Conservation (phyloP, 495 filamentous ascomycete genomes). For the Achaetomiella virescens region DNA sequence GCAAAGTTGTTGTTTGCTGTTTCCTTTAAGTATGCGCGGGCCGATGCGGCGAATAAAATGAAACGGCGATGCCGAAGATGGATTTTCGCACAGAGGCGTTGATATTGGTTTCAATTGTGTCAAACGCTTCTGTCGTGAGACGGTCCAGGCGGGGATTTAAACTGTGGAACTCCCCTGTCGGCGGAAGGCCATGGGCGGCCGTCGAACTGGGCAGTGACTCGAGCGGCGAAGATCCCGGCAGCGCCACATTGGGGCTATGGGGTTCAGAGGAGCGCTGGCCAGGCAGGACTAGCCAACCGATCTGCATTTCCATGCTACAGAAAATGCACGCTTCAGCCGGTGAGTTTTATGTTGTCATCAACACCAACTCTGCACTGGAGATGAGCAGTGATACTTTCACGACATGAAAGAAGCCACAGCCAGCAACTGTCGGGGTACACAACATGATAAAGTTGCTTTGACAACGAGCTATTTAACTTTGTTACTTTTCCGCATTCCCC, state of each 20-base stretch:
- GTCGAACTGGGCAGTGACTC: conserved; percentile 31
- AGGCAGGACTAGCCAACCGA: no score
- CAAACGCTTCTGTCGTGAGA: background rate
- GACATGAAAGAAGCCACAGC: no score
- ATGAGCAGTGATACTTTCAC: no score
- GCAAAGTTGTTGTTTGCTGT: background rate
- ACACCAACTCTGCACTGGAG: no score
- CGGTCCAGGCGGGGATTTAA: conserved; percentile 13
- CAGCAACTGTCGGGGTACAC: no score
- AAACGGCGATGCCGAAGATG: conserved; percentile 9
- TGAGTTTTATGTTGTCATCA: no score
- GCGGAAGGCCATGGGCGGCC: conserved; percentile 29
- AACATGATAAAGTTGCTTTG: no score
- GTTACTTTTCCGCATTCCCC: no score
- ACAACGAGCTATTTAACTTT: no score
- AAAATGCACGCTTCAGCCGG: no score
- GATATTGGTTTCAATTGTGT: conserved; percentile 4
- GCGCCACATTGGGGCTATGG: conserved; percentile 27
- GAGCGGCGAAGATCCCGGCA: conserved; percentile 23
- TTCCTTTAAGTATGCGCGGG: background rate
- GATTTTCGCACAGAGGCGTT: background rate
- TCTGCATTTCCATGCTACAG: no score
- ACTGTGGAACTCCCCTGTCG: background rate
- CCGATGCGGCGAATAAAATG: conserved; percentile 3
- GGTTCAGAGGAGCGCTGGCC: background rate